Base-by-base conservation (phyloP, 2,329 filamentous ascomycete genomes). In the Sarocladium kiliense region DNA sequence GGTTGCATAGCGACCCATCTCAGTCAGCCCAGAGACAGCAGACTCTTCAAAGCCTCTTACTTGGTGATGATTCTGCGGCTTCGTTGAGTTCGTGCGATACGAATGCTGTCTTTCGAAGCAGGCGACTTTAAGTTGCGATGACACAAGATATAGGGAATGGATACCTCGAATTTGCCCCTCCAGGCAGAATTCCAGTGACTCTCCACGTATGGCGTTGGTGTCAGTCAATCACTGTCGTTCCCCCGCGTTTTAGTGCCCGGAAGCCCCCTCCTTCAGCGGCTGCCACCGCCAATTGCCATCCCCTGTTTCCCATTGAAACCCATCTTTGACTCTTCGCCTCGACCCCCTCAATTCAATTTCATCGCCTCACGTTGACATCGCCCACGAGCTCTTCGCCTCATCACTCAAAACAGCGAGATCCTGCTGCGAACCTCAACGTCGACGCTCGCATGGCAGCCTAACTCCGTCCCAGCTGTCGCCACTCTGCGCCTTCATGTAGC, bases 231-330 rank as follows among this genome's bases (percentile, higher is more conserved):
- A 7, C 12, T 47, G 25, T 47, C 44, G 16, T 23, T 47, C 44
- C 44, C 41, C 44, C 44, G 44, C 44, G n/a, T 47, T 47, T 47
- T 47, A 47, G 44, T 47, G 44, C 25, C 18, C 19, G 10, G 25
- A 47, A 27, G 14, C 44, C 44, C n/a, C 44, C 19, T 23, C 44
- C 44, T 25, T 25, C 41, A 44, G n/a, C 3, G 25, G 4, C 25
- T 30, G 5, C 44, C 44, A 47, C 44, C 25, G 21, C 44, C 44
- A 47, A 47, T 47, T n/a, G 44, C 25, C 3, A 4, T 6, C 44
- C 25, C 44, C 27, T 10, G 7, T 27, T 18, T 16, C 7, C 3
- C 18, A 7, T 10, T 21, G n/a, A 21, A n/a, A 47, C 23, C 39
- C 19, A 4, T 10, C 19, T 44, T 21, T 23, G 3, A 18, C 39